These are phyloP conservation scores for Leccinum uliginosum DNA, from an alignment of 768 basidiomycete genomes.

Conservation along the genomic window DNA sequence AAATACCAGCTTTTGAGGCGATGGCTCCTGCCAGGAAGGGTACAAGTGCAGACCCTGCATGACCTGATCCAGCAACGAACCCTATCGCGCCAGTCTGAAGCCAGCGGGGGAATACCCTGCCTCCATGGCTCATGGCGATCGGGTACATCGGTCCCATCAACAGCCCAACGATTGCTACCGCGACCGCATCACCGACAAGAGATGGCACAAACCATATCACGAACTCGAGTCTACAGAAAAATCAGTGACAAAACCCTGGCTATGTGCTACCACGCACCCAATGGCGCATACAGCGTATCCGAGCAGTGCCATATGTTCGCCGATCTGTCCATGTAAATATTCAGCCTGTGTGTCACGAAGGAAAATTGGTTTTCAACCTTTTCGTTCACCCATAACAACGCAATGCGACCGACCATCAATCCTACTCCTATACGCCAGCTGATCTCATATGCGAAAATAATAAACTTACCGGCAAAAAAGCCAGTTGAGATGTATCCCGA, in stretches of 20 bases:
- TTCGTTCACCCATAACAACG: constrained; percentile 26
- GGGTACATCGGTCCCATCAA: constrained; percentile 77
- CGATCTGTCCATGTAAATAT: constrained; percentile 20
- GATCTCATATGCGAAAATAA: not conserved
- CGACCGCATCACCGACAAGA: constrained; percentile 58
- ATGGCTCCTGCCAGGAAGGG: constrained; percentile 50
- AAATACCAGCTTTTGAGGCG: constrained; percentile 38
- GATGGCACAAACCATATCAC: constrained; percentile 68
- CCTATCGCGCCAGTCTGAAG: constrained; percentile 38
- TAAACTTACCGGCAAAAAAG: constrained; percentile 27
- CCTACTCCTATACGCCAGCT: constrained; percentile 10
- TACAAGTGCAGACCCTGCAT: constrained; percentile 46
- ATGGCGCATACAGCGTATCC: constrained; percentile 31
- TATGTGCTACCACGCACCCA: constrained; percentile 11
- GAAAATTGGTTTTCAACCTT: constrained; percentile 13
- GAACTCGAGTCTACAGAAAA: constrained; percentile 48
- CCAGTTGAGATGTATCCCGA: constrained; percentile 46
- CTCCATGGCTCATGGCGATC: constrained; percentile 38
- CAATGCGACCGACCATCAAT: constrained; percentile 28
- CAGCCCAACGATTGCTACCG: constrained; percentile 60
- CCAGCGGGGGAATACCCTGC: constrained; percentile 32
- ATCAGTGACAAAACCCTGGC: not conserved
- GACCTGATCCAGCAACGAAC: constrained; percentile 51
- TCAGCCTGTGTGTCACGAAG: not conserved
- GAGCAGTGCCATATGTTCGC: constrained; percentile 28